A percentile compares a stretch with the other conserved stretches of the same genome.
These are phyloP conservation scores for Acorus calamus DNA, from an alignment of 106 monocot genomes.

Conservation along the genomic window DNA sequence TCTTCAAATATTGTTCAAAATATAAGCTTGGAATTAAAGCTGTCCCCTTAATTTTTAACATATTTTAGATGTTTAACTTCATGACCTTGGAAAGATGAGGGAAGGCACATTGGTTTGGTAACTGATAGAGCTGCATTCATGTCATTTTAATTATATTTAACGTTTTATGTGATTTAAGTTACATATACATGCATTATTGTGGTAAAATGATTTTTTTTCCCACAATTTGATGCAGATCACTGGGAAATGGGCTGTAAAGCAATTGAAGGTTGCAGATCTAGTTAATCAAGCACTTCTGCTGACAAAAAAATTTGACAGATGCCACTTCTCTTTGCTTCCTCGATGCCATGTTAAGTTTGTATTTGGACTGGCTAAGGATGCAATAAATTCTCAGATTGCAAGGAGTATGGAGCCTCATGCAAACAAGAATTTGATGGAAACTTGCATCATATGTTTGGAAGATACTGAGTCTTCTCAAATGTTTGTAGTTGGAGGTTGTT, in stretches of 20 bases:
- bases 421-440: constrained; percentile 22
- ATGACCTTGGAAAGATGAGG: too few species aligned
- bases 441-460: constrained; percentile 78
- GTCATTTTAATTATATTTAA: neutral
- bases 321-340: constrained; percentile 32
- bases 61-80: too few species aligned
- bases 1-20: too few species aligned
- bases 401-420: constrained; percentile 13
- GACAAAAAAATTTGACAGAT: constrained; percentile 37
- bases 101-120: too few species aligned
- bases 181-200: neutral
- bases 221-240: constrained; percentile 33
- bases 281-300: constrained; percentile 31
- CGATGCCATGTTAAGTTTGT: constrained; percentile 42
- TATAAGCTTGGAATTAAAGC: too few species aligned
- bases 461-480: constrained; percentile 41
- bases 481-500: constrained; percentile 44
- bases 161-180: neutral
- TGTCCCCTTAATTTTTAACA: too few species aligned
- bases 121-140: too few species aligned
- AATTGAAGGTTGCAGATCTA: constrained; percentile 39
- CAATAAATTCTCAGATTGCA: constrained; percentile 45
- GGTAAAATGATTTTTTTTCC: neutral
- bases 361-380: constrained; percentile 56
- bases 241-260: constrained; percentile 46